These are phyloP conservation scores for Remersonia thermophila DNA, from an alignment of 2,329 filamentous ascomycete species.

Conservation along the genomic window DNA sequence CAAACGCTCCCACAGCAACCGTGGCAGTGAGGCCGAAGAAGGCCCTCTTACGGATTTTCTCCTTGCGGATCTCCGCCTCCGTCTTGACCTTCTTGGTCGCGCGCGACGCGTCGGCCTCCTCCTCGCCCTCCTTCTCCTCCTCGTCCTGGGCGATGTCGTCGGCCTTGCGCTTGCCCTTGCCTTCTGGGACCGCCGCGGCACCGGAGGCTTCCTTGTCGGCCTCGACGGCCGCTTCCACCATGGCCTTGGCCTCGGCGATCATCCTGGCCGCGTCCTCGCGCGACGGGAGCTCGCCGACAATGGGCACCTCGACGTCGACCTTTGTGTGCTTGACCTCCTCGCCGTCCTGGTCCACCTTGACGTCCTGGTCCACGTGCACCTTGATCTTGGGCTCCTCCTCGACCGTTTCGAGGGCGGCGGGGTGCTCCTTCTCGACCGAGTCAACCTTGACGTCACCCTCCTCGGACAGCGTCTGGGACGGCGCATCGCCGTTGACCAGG, in stretches of 20 bases:
- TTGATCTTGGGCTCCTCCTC: conserved; percentile 51
- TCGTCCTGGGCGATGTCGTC: conserved; percentile 16
- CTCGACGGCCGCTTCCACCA: conserved; percentile 59
- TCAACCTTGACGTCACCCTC: conserved; percentile 28
- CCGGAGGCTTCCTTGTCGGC: conserved; percentile 26
- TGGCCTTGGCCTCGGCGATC: conserved; percentile 75
- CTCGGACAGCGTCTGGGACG: conserved; percentile 12
- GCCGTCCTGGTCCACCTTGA: conserved; percentile 41
- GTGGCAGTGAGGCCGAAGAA: conserved; percentile 78
- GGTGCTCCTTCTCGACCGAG: conserved; percentile 37
- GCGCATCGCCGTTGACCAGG: conserved; percentile 20
- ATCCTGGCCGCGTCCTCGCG: conserved; percentile 71
- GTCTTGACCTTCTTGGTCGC: conserved; percentile 68
- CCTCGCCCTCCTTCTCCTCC: conserved; percentile 26
- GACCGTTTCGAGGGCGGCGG: conserved; percentile 35
- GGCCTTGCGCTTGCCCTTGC: conserved; percentile 18
- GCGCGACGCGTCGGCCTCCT: conserved; percentile 29
- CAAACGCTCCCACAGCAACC: conserved; percentile 52
- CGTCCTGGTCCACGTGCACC: conserved; percentile 56
- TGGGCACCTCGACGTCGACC: conserved; percentile 63
- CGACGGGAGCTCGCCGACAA: conserved; percentile 54
- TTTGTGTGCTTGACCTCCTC: conserved; percentile 59
- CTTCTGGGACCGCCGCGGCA: conserved; percentile 6
- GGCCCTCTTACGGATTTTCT: conserved; percentile 75
- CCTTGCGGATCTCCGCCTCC: conserved; percentile 69